Evolutionary conservation across 176 grass and related monocot species (phyloP).

Genomic region (Bothriochloa decipiens): DNA sequence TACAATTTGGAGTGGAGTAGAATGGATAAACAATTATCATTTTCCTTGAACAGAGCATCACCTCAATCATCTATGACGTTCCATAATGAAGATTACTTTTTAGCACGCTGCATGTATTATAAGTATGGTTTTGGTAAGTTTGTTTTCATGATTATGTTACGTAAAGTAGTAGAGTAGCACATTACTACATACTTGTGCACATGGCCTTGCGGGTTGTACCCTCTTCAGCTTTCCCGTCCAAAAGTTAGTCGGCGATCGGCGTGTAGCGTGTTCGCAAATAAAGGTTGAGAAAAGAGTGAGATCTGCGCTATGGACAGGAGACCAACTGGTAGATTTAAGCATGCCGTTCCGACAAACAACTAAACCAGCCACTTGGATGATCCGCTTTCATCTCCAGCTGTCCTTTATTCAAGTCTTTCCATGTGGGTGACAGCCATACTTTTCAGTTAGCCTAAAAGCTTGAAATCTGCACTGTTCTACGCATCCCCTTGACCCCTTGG

Average conservation of each 20-base stretch:
- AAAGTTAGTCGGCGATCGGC: conserved; percentile 28
- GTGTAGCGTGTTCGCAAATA: conserved; percentile 29
- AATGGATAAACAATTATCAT: background rate
- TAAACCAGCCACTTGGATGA: conserved; percentile 56
- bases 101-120: background rate
- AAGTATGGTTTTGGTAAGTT: conserved; percentile 16
- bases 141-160: conserved; percentile 32
- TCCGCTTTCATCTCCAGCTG: conserved; percentile 61
- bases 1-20: background rate
- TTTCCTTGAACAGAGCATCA: background rate
- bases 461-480: conserved; percentile 50
- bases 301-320: conserved; percentile 59
- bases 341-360: conserved; percentile 37
- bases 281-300: conserved; percentile 47
- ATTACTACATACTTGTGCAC: conserved; percentile 22
- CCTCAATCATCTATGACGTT: background rate
- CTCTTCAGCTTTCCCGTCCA: background rate
- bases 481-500: conserved; percentile 34
- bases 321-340: conserved; percentile 54
- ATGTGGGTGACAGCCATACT: conserved; percentile 72
- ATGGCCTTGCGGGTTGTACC: conserved; percentile 19
- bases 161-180: background rate
- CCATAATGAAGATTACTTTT: conserved; percentile 22
- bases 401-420: conserved; percentile 43
- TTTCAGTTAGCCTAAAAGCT: conserved; percentile 45